Evolutionary conservation across 495 filamentous ascomycete genomes (phyloP), one percentile per base, ranked within the genome.

Genomic region (Podospora pseudopauciseta): DNA sequence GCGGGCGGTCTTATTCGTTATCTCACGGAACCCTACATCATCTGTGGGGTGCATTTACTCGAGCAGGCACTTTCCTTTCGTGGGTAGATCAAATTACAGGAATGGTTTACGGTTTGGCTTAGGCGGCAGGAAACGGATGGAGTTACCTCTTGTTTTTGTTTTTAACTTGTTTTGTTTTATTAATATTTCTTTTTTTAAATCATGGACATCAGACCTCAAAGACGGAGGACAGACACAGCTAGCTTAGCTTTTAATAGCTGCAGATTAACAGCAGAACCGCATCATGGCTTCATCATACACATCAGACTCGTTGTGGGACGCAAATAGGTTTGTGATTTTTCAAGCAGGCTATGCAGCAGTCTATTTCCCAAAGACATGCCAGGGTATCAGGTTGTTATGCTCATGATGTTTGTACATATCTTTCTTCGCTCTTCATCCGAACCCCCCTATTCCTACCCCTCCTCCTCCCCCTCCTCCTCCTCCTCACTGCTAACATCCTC

Each of bases 401-500:
- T 58, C 19, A 18, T 20, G 54, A 18, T 58, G 3, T 2, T 26
- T 9, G 9, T 18, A 58, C 23, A 15, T 26, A 7, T 58, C 55
- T n/a, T 39, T 11, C 7, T 19, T 58, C 19, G 23, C 4, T 23
- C 57, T 19, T 68, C 62, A n/a, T 49, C 66, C 15, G 64, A 70
- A 23, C 73, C 73, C 26, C 80, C 83, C 11, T 86, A 86, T 49
- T 88, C 90, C 15, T 90, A 18, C 86, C 86, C 67, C 84, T 87
- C 83, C 49, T 92, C 89, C 76, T 90, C 88, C 1, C 89, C 91
- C n/a, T 86, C 84, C 55, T 88, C 91, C 11, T 86, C 86, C 54
- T 88, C 90, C 15, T 90, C 90, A 18, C 86, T 86, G 67, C 84
- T 87, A 30, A 88, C 83, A 49, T 92, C 89, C 76, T 90, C 89